These are phyloP conservation scores for Chalaropsis thielavioides DNA, from an alignment of 2,329 filamentous ascomycete genomes.

Conservation along the genomic window DNA sequence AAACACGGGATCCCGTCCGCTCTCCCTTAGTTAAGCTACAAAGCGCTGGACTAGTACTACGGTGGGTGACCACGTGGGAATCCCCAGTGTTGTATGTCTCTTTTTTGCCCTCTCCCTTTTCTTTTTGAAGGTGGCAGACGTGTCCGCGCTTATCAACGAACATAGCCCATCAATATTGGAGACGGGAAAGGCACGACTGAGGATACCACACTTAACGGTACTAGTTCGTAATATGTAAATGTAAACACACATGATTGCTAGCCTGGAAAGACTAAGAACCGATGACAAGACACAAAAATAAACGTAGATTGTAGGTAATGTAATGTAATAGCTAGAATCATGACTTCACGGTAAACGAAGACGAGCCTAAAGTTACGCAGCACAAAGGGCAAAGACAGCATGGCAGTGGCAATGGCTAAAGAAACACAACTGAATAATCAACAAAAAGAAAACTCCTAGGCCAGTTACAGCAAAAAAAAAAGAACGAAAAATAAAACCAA, in stretches of 20 bases:
- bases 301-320: background rate
- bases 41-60: background rate
- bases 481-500: background rate
- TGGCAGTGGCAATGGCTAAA: background rate
- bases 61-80: background rate
- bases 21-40: background rate
- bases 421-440: background rate
- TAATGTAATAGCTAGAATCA: background rate
- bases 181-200: too few relatives aligned
- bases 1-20: background rate
- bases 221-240: background rate
- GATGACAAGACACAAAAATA: background rate
- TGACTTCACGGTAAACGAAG: background rate
- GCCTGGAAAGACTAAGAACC: background rate
- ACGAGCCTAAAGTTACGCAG: background rate
- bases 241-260: background rate
- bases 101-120: background rate
- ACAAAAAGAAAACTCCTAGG: slow-evolving; percentile 7
- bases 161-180: too few relatives aligned
- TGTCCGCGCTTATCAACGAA: too few relatives aligned
- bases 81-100: background rate
- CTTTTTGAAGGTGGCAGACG: too few relatives aligned
- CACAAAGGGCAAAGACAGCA: background rate
- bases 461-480: background rate
- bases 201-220: background rate